phyloP scores from a whole-genome alignment of 2,329 filamentous ascomycete genomes.

The Aspergillus fijiensis region DNA sequence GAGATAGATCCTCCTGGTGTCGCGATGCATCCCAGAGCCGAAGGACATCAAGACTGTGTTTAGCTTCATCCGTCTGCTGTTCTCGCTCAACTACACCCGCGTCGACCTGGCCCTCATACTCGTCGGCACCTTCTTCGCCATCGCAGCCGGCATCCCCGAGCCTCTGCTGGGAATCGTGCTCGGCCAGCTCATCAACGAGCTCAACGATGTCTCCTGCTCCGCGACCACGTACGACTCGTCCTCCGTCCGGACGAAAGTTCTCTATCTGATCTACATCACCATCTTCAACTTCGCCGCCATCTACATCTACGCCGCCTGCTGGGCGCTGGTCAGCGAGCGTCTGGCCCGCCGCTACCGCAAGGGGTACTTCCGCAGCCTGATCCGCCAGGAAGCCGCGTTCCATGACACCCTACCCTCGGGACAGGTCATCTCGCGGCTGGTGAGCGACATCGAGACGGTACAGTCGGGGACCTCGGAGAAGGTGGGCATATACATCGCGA shows the following conservation, averaged over 20 bases:
- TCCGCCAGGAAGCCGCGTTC: slow-evolving; percentile 63
- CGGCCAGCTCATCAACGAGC: slow-evolving; percentile 8
- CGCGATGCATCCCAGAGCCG: too few relatives aligned
- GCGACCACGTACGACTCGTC: background rate
- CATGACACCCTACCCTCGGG: slow-evolving; percentile 63
- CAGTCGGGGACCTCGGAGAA: slow-evolving; percentile 70
- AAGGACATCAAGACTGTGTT: too few relatives aligned
- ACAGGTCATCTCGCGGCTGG: slow-evolving; percentile 62
- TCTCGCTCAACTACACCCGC: too few relatives aligned
- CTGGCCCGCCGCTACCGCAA: slow-evolving; percentile 63
- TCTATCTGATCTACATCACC: slow-evolving; percentile 59
- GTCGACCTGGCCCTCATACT: background rate
- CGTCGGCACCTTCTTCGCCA: background rate
- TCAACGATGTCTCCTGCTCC: background rate
- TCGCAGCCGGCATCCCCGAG: slow-evolving; percentile 1
- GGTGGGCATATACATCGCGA: slow-evolving; percentile 63
- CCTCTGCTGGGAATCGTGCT: background rate
- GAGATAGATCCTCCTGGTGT: too few relatives aligned
- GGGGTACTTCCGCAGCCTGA: slow-evolving; percentile 57
- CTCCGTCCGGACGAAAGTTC: slow-evolving; percentile 11
- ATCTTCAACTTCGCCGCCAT: slow-evolving; percentile 63
- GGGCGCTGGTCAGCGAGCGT: slow-evolving; percentile 63
- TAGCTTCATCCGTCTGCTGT: too few relatives aligned
- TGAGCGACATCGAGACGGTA: slow-evolving; percentile 64
- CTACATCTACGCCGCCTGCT: slow-evolving; percentile 63